Evolutionary conservation across 805 yeast genomes (phyloP), one percentile per base, ranked within the genome.

Genomic region (Sugiyamaella lignohabitans): DNA sequence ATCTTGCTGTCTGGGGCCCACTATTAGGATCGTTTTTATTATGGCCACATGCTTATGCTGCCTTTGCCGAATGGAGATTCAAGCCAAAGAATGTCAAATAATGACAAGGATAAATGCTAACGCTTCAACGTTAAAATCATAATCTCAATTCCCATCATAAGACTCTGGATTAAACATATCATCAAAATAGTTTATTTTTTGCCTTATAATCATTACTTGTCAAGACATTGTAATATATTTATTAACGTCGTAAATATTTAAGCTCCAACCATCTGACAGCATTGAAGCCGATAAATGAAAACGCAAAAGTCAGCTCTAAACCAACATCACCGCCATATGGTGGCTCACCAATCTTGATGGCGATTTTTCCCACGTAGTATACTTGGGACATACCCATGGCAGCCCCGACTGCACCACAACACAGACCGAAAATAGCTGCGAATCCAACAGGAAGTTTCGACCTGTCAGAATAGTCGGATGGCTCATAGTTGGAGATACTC

Each of bases 361-460:
- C 88, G 56, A 86, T 59, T 39, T 76, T 82, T 58, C 96, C 96
- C 16, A 63, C 63, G 71, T 82, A 89, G 87, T 95, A 89, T 3
- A 76, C 75, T 70, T 87, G 95, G 61, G 73, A 71, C 95, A 89
- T 87, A 56, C 97, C 96, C 41, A 86, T 48, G 8, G 80, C 95
- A 34, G 81, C 86, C 65, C 96, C 96, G 27, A 83, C 89, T 40
- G 75, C 82, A 63, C 95, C 96, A 55, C 82, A 78, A 64, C 85
- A 75, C 71, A 88, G 80, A 2, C 85, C 96, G 55, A 79, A 65
- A 16, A 78, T 65, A 53, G 95, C 95, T 1, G 96, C 94, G 43
- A 66, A 56, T 47, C 96, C 96, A 35, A 81, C 66, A 38, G 95
- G 95, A 53, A 83, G 71, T 45, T 73, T 67, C 23, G 69, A 62